Evolutionary conservation across 1,139 yeast genomes (phyloP).

Genomic region (Debaryomyces subglobosus): DNA sequence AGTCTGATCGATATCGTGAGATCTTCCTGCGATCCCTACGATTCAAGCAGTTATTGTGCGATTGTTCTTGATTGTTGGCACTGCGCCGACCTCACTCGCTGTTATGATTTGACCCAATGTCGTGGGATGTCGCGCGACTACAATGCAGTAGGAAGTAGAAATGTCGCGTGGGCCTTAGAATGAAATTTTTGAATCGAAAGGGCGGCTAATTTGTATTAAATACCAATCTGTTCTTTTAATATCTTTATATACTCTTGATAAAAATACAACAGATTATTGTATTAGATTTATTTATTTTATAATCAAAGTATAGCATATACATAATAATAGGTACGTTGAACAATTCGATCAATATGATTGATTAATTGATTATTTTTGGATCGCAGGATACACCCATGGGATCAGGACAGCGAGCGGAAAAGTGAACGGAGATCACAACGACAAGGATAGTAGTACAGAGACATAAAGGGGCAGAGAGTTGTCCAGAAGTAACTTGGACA

Average conservation of each 20-base stretch:
- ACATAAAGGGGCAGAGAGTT: neutral
- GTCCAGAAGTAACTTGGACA: neutral
- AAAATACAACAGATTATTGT: slow-evolving; percentile 5
- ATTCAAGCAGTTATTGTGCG: too few relatives aligned
- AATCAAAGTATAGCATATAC: slow-evolving; percentile 9
- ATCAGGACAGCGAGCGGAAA: neutral
- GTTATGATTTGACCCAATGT: neutral
- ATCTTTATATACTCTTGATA: slow-evolving; percentile 4
- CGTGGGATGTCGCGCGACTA: slow-evolving; percentile 3
- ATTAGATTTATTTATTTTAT: slow-evolving; percentile 5
- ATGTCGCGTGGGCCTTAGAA: slow-evolving; percentile 7
- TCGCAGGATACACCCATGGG: slow-evolving; percentile 1
- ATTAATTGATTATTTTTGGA: slow-evolving; percentile 1
- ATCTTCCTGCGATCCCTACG: too few relatives aligned
- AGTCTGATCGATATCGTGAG: too few relatives aligned
- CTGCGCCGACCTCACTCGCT: slow-evolving; percentile 1
- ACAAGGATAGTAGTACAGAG: neutral
- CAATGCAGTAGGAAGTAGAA: slow-evolving; percentile 4
- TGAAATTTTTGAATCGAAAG: slow-evolving; percentile 7
- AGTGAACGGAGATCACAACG: neutral
- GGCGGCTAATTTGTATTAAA: slow-evolving; percentile 12
- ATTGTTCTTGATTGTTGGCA: neutral
- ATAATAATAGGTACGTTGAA: slow-evolving; percentile 6
- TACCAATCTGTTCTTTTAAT: slow-evolving; percentile 2
- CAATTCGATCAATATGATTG: neutral